Base-by-base conservation (phyloP, 768 basidiomycete species). In the Pleurotus cornucopiae region DNA sequence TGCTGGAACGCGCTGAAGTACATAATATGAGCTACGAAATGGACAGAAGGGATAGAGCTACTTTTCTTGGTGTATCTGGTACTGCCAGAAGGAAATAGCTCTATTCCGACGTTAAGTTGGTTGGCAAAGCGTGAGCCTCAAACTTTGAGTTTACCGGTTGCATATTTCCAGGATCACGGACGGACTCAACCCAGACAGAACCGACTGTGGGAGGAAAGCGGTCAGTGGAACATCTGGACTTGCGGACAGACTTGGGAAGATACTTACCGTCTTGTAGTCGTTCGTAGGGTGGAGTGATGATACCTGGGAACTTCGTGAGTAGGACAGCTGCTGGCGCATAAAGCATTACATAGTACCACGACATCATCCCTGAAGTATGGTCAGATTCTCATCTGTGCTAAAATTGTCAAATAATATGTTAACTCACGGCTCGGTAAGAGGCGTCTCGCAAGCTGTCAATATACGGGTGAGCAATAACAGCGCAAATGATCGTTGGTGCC, bases 81-180 rank as follows among this genome's bases (percentile, higher is more conserved):
- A 94, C 67, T 91, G 89, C 91, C 91, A 94, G 67, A 94, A 94
- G 3, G 91, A 89, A 56, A 93, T 80, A 3, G 91, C 89, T 18
- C 90, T 91, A 30, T 14, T 59, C 46, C 49, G 34, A 45, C 18
- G 45, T 44, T 48, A 49, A 56, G 21, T 12, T 16, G 38, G 26
- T 34, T 11, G 11, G 30, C 30, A 34, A 34, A 34, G 30, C 11
- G 30, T 34, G 30, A 11, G 30, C 9, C 30, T 34, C 30, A 11
- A 11, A 25, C 23, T 4, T 25, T 25, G 23, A 34, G 14, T 73
- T 16, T 54, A 86, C 88, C 91, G 83, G 65, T 82, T 85, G 67
- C 89, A 91, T 46, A 93, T 90, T 64, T 94, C 91, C 52, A 92
- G 69, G 53, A 93, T 85, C 25, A 79, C 80, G 0, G 85, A 80